These are phyloP conservation scores for Lathyrus tuberosus DNA, from an alignment of 306 rosid genomes.

Conservation along the genomic window DNA sequence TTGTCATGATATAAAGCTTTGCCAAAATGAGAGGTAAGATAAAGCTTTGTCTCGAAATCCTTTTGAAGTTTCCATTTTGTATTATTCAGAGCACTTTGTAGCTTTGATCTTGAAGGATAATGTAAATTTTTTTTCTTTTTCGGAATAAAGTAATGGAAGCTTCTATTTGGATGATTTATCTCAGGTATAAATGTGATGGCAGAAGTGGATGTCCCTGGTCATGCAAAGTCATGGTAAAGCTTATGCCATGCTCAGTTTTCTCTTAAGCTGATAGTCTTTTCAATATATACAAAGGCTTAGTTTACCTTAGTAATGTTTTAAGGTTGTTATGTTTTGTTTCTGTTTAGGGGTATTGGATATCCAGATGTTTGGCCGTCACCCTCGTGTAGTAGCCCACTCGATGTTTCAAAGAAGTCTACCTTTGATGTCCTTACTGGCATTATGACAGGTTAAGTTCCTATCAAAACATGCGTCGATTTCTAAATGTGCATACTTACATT, in stretches of 20 bases:
- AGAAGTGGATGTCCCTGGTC: slow-evolving; percentile 97
- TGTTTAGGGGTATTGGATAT: slow-evolving; percentile 88
- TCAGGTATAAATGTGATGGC: slow-evolving; percentile 95
- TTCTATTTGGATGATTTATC: slow-evolving; percentile 40
- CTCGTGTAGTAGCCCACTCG: slow-evolving; percentile 85
- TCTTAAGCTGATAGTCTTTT: slow-evolving; percentile 17
- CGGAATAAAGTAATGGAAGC: neutral
- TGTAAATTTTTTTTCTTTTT: too few relatives aligned
- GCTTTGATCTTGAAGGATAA: slow-evolving; percentile 3
- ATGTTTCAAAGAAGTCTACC: slow-evolving; percentile 79
- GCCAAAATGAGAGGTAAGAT: slow-evolving; percentile 85
- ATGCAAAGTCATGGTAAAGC: slow-evolving; percentile 83
- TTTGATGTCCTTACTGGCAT: slow-evolving; percentile 86
- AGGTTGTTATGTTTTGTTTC: slow-evolving; percentile 25
- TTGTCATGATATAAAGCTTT: slow-evolving; percentile 60
- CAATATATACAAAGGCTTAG: neutral
- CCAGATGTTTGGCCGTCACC: slow-evolving; percentile 94
- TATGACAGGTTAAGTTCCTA: slow-evolving; percentile 70
- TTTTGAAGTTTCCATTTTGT: slow-evolving; percentile 38
- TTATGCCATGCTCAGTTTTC: slow-evolving; percentile 37
- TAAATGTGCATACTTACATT: slow-evolving; percentile 4
- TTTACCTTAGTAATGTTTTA: slow-evolving; percentile 8
- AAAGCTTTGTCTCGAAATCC: slow-evolving; percentile 31
- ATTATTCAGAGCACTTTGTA: slow-evolving; percentile 16
- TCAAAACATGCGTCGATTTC: neutral